Evolutionary conservation across 2,329 filamentous ascomycete genomes (phyloP), one percentile per base, ranked within the genome.

Genomic region (Ophiocordyceps camponoti-saundersi): DNA sequence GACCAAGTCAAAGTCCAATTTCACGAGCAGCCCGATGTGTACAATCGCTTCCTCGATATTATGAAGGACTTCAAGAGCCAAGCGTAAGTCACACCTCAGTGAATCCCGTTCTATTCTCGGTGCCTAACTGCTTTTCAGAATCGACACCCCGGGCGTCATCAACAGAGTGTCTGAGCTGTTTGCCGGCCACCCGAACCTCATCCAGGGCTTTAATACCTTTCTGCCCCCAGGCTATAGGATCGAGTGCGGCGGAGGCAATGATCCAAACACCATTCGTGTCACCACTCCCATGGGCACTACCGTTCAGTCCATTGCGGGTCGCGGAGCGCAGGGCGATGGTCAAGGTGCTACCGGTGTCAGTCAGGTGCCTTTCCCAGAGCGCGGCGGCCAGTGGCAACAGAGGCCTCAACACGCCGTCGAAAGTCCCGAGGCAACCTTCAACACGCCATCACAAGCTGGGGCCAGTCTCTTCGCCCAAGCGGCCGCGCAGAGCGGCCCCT

Each of bases 61-160:
- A 98, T 98, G 92, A 98, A 98, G 60, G 92, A 98, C 56, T 98
- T 98, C 63, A 98, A 98, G 66, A 95, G 88, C 57, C 90, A 95
- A 66, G 88, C 89, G 77, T 89, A 70, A 67, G 83, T 74, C 13
- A 7, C 26, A 2, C 16, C 22, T 13, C 47, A 6, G 12, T 5
- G n/a, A 32, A 13, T 20, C 15, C 42, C 23, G n/a, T 22, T 44
- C 23, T 20, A 4, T 29, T 15, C 5, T 26, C 12, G 6, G 10
- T 44, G 42, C 23, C 23, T 44, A 6, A 44, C 13, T 11, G 8
- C 7, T 20, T 6, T 20, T 23, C 49, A 82, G 84, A 3, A 98
- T 98, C 56, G 92, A 98, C 61, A 98, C 92, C 0, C 92, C 92
- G 0, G 92, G 92, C 1, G 92, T 98, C 3, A 98, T 98, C 55